Evolutionary conservation across 805 yeast species (phyloP).

Genomic region (Candida pseudoglaebosa): DNA sequence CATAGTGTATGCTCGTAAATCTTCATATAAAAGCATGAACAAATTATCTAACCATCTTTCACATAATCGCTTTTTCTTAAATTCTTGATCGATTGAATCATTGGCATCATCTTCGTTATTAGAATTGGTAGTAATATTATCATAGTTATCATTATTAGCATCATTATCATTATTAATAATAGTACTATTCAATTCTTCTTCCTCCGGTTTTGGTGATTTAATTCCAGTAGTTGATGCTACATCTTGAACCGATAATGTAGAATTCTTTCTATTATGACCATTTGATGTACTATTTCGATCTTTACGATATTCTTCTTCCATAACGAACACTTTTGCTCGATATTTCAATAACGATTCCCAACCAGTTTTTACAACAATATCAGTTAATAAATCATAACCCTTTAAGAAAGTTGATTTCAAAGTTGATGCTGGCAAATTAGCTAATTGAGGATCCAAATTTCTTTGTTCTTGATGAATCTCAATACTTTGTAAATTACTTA

Average conservation of each 20-base stretch:
- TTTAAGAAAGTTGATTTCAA: constrained; percentile 48
- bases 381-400: constrained; percentile 44
- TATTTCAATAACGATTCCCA: constrained; percentile 44
- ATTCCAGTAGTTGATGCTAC: constrained; percentile 35
- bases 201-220: constrained; percentile 31
- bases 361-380: constrained; percentile 41
- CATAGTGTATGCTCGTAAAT: constrained; percentile 76
- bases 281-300: constrained; percentile 22
- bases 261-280: constrained; percentile 12
- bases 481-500: constrained; percentile 60
- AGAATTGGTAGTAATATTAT: constrained; percentile 4
- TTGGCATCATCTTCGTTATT: constrained; percentile 11
- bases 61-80: constrained; percentile 62
- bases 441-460: constrained; percentile 56
- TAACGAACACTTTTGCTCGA: constrained; percentile 45
- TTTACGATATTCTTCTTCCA: constrained; percentile 46
- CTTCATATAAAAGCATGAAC: constrained; percentile 68
- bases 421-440: constrained; percentile 65
- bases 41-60: constrained; percentile 72
- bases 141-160: constrained; percentile 5
- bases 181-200: constrained; percentile 2
- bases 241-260: constrained; percentile 18
- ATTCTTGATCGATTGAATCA: constrained; percentile 33
- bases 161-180: constrained; percentile 1
- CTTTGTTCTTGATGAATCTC: constrained; percentile 65